Evolutionary conservation across 257 asterid genomes (phyloP), one percentile per base, ranked within the genome.

Genomic region (Solanum sparsipilum): DNA sequence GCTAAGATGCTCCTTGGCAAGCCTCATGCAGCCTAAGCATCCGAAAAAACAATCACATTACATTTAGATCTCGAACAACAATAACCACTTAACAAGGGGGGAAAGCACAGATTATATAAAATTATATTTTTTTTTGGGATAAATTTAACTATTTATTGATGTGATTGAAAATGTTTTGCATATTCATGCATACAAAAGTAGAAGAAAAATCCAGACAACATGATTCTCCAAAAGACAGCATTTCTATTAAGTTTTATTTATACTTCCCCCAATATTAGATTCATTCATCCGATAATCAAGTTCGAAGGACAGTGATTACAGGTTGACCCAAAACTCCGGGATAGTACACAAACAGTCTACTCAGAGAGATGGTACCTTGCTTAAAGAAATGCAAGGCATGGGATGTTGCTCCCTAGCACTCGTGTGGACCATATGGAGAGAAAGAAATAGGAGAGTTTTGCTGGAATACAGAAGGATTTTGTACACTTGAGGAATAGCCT

Each of bases 11-110:
- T 95, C 99, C 90, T 94, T 94, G 86, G 94, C 94, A 67, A 87
- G 89, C 94, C 96, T 94, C 92, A 94, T 89, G 91, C 98, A 94
- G 85, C 99, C 99, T 97, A 87, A 86, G 86, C 85, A 82, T 29
- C 32, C 34, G 18, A 31, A 82, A 44, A 82, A 31, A 20, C 27
- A 82, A 38, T 82, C 67, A 48, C 20, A 82, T 29, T 9, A 20
- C 71, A 20, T 46, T 82, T 18, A 82, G 86, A 48, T 82, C 38
- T 29, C 9, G 31, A 82, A 82, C 41, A 29, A 29, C 20, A 48
- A 82, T 18, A 18, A 82, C 85, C 70, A 81, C 44, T 29, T 18
- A 46, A 81, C 41, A 31, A 81, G 10, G 67, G 65, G n/a, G 12
- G 15, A 5, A 79, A 48, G 4, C 20, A 82, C 44, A 82, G 70